phyloP scores from a whole-genome alignment of 495 filamentous ascomycete genomes.

The Lineolata rhizophorae region DNA sequence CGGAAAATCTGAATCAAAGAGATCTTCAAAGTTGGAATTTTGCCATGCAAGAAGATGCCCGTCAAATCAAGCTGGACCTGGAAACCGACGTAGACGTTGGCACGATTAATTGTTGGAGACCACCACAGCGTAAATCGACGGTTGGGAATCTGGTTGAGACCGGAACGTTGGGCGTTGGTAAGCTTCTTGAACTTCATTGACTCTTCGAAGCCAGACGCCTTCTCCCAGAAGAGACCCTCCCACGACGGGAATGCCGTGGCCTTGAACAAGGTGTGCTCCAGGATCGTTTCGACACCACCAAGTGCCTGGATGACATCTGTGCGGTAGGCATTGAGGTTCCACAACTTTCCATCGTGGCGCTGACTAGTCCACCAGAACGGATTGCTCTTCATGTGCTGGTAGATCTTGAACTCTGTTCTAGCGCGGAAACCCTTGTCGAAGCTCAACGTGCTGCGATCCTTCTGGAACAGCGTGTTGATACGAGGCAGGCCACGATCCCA shows the following conservation, averaged over 20 bases:
- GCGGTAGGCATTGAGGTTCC: conserved; percentile 95
- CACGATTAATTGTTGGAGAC: conserved; percentile 50
- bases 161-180: conserved; percentile 92
- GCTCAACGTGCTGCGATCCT: conserved; percentile 88
- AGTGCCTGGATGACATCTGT: conserved; percentile 97
- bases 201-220: conserved; percentile 43
- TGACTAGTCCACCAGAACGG: conserved; percentile 99
- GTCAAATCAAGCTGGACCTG: conserved; percentile 97
- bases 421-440: conserved; percentile 99
- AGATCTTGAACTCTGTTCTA: conserved; percentile 92
- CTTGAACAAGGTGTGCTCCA: conserved; percentile 97
- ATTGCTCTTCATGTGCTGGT: conserved; percentile 98
- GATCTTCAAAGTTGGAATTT: conserved; percentile 97
- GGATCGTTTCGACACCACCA: conserved; percentile 97
- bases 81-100: conserved; percentile 86
- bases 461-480: conserved; percentile 99
- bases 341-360: conserved; percentile 92
- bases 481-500: conserved; percentile 97
- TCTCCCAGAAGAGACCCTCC: conserved; percentile 99
- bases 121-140: conserved; percentile 99
- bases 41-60: conserved; percentile 98
- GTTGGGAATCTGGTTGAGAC: conserved; percentile 98
- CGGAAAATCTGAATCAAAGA: conserved; percentile 99
- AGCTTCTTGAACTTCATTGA: conserved; percentile 99
- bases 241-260: conserved; percentile 96